Evolutionary conservation across 2,329 filamentous ascomycete genomes (phyloP).

Genomic region (Calcarisporium arbuscula): DNA sequence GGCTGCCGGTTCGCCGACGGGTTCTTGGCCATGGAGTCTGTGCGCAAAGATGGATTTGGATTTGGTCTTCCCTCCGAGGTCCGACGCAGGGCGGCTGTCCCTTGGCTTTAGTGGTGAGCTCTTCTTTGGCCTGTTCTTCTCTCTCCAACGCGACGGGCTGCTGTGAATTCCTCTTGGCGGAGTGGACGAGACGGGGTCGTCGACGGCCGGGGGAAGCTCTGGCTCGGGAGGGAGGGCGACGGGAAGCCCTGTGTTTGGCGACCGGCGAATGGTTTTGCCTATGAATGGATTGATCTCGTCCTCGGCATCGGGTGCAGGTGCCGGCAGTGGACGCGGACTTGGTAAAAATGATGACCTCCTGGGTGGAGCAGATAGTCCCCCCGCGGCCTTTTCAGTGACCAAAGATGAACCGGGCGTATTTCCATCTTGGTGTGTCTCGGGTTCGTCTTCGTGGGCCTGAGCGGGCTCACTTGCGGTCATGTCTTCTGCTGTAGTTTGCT

Average conservation of each 20-base stretch:
- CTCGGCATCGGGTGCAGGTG: slow-evolving; percentile 26
- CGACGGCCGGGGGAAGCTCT: slow-evolving; percentile 54
- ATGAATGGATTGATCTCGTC: slow-evolving; percentile 24
- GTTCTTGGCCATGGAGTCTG: slow-evolving; percentile 1
- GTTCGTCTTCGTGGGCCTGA: slow-evolving; percentile 9
- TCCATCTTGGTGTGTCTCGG: slow-evolving; percentile 8
- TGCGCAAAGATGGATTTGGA: slow-evolving; percentile 6
- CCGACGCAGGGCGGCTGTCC: slow-evolving; percentile 20
- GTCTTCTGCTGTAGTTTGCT: slow-evolving; percentile 7
- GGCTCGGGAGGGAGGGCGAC: slow-evolving; percentile 43
- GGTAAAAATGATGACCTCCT: slow-evolving; percentile 36
- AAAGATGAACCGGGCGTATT: slow-evolving; percentile 10
- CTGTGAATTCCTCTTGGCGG: slow-evolving; percentile 55
- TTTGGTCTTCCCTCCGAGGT: neutral
- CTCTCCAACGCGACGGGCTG: slow-evolving; percentile 45
- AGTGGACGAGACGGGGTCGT: slow-evolving; percentile 47
- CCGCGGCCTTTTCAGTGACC: slow-evolving; percentile 15
- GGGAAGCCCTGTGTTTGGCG: slow-evolving; percentile 24
- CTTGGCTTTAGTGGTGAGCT: slow-evolving; percentile 45
- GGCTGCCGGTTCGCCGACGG: neutral
- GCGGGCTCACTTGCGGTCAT: neutral
- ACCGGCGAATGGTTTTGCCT: slow-evolving; percentile 20
- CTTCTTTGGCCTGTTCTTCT: slow-evolving; percentile 27
- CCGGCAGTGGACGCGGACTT: slow-evolving; percentile 40
- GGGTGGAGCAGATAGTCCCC: slow-evolving; percentile 28